These are phyloP conservation scores for Monosporascus sp. DNA, from an alignment of 2,329 filamentous ascomycete genomes.

Conservation along the genomic window DNA sequence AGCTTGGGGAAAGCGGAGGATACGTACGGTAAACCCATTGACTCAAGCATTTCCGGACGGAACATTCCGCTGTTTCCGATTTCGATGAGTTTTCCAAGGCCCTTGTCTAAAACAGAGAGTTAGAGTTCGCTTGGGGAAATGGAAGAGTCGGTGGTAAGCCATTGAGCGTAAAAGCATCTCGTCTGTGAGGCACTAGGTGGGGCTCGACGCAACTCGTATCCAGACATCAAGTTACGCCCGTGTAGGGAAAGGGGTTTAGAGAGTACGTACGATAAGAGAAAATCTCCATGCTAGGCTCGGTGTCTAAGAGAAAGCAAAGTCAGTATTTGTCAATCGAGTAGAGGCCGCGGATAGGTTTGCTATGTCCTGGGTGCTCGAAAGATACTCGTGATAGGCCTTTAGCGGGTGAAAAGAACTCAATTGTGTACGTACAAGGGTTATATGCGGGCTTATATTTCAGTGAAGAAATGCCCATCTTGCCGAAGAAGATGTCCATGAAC, in stretches of 20 bases:
- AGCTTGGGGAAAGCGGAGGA: background rate
- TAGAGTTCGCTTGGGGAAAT: background rate
- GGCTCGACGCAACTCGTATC: background rate
- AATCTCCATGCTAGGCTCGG: constrained; percentile 96
- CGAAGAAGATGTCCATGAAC: constrained; percentile 93
- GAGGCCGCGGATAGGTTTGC: background rate
- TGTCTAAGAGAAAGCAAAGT: constrained; percentile 42
- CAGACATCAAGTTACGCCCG: background rate
- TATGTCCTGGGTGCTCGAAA: too few species aligned
- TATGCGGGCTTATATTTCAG: constrained; percentile 96
- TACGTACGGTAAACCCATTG: constrained; percentile 73
- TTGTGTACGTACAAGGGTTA: constrained; percentile 59
- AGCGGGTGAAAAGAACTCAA: background rate
- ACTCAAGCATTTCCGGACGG: constrained; percentile 91
- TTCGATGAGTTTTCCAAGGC: constrained; percentile 86
- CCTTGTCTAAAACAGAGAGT: constrained; percentile 48
- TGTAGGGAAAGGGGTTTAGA: background rate
- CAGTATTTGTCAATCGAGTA: background rate
- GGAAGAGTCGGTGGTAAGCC: background rate
- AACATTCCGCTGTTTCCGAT: constrained; percentile 99
- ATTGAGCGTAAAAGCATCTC: background rate
- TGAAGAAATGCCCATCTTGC: constrained; percentile 81
- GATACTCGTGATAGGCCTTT: too few species aligned
- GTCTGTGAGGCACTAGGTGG: too few species aligned
- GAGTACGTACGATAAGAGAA: constrained; percentile 66